phyloP scores from a whole-genome alignment of 164 flowering plant genomes.

The Akebia trifoliata region DNA sequence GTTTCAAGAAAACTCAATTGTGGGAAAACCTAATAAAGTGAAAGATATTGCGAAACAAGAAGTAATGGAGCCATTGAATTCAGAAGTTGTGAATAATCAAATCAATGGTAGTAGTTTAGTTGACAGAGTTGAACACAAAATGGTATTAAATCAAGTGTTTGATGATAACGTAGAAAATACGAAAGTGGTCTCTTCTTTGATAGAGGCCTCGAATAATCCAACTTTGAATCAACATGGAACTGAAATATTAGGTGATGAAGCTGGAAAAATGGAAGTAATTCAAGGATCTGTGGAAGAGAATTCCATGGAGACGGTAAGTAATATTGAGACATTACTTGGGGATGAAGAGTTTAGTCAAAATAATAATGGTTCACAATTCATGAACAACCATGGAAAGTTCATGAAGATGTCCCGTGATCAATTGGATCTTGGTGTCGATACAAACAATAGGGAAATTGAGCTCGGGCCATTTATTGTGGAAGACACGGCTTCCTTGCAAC shows the following conservation, averaged over 20 bases:
- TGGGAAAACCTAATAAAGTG: constrained; percentile 28
- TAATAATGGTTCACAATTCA: constrained; percentile 19
- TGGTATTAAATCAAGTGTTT: constrained; percentile 7
- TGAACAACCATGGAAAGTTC: constrained; percentile 22
- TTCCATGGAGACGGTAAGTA: constrained; percentile 7
- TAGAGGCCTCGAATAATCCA: constrained; percentile 11
- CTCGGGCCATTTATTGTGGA: constrained; percentile 14
- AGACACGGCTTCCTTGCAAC: constrained; percentile 29
- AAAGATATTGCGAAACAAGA: constrained; percentile 29
- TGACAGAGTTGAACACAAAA: constrained; percentile 23
- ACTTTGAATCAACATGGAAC: neutral
- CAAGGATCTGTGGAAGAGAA: constrained; percentile 13
- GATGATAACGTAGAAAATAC: constrained; percentile 8
- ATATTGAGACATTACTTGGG: constrained; percentile 4
- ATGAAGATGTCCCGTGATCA: constrained; percentile 27
- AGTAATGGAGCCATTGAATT: constrained; percentile 10
- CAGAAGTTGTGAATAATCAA: constrained; percentile 17
- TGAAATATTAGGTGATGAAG: constrained; percentile 10
- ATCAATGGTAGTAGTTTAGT: constrained; percentile 11
- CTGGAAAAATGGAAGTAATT: constrained; percentile 15
- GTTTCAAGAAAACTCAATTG: constrained; percentile 33
- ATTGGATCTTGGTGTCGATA: constrained; percentile 25
- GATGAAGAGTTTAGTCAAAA: constrained; percentile 24
- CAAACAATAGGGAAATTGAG: constrained; percentile 13
- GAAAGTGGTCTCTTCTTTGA: constrained; percentile 3